These are phyloP conservation scores for Aphanomyces invadans DNA, from an alignment of 352 stramenopile genomes.

Conservation along the genomic window DNA sequence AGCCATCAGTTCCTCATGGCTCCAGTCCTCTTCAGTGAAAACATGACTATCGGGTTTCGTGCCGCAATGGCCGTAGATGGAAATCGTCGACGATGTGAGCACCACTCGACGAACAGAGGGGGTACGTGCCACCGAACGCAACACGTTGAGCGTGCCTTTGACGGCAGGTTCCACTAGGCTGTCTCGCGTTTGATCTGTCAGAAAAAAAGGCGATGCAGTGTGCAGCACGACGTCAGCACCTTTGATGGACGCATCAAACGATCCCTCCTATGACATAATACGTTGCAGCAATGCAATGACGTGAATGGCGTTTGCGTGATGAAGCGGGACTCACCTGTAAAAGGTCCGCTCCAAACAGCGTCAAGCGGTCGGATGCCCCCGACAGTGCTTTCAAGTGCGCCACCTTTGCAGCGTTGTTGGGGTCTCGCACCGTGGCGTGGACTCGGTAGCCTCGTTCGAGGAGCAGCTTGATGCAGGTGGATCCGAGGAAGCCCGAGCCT, in stretches of 20 bases:
- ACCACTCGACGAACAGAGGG: conserved; percentile 28
- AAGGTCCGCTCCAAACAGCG: conserved; percentile 32
- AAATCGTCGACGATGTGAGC: conserved; percentile 27
- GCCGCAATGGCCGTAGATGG: conserved; percentile 24
- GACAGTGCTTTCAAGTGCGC: conserved; percentile 23
- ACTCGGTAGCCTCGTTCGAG: conserved; percentile 25
- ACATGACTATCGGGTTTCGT: conserved; percentile 17
- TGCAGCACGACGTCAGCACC: conserved; percentile 30
- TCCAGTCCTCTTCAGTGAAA: conserved; percentile 32
- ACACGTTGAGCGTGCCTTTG: conserved; percentile 29
- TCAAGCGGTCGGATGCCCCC: conserved; percentile 23
- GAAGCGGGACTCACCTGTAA: conserved; percentile 24
- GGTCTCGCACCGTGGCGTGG: conserved; percentile 22
- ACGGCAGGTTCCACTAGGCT: conserved; percentile 24
- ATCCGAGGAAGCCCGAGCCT: conserved; percentile 25
- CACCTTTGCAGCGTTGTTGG: conserved; percentile 8
- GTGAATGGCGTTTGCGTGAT: neutral
- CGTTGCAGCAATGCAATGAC: neutral
- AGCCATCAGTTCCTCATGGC: conserved; percentile 12
- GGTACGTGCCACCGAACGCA: conserved; percentile 22
- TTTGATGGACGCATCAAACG: conserved; percentile 29
- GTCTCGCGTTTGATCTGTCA: conserved; percentile 23
- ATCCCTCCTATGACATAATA: conserved; percentile 17
- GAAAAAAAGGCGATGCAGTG: conserved; percentile 32
- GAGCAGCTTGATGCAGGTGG: conserved; percentile 18